These are phyloP conservation scores for Acanthochlamys bracteata DNA, from an alignment of 106 monocot genomes.

Conservation along the genomic window DNA sequence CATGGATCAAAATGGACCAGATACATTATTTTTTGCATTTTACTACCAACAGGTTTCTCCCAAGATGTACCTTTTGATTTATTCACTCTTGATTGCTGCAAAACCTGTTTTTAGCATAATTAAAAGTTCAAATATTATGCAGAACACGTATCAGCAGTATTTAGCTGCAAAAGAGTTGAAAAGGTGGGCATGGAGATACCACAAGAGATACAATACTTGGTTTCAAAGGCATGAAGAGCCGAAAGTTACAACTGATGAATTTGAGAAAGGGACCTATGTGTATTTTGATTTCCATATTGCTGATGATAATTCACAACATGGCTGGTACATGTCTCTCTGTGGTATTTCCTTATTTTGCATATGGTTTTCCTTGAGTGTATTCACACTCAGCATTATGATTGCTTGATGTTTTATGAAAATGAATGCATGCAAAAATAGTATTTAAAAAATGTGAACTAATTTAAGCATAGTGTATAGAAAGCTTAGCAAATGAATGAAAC, in stretches of 20 bases:
- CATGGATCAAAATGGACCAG: constrained; percentile 54
- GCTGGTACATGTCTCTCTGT: constrained; percentile 52
- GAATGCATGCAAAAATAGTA: too few relatives aligned
- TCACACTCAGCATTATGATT: too few relatives aligned
- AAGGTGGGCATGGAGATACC: constrained; percentile 93
- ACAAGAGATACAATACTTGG: constrained; percentile 92
- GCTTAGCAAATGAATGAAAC: too few relatives aligned
- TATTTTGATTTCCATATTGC: constrained; percentile 96
- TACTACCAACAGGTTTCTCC: constrained; percentile 80
- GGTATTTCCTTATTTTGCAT: neutral
- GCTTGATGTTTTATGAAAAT: too few relatives aligned
- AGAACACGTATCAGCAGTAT: constrained; percentile 97
- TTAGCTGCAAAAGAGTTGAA: constrained; percentile 93
- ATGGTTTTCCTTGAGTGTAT: neutral
- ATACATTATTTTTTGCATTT: constrained; percentile 92
- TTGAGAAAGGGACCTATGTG: constrained; percentile 92
- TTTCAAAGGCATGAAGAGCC: constrained; percentile 99
- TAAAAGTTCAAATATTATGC: constrained; percentile 12
- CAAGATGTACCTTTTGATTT: constrained; percentile 3
- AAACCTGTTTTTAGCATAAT: neutral
- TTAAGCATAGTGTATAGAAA: too few relatives aligned
- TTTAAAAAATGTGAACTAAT: too few relatives aligned
- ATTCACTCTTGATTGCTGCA: neutral
- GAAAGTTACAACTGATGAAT: constrained; percentile 85
- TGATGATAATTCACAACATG: constrained; percentile 64